phyloP scores from a whole-genome alignment of 805 yeast genomes.

The Ogataea wickerhamii region DNA sequence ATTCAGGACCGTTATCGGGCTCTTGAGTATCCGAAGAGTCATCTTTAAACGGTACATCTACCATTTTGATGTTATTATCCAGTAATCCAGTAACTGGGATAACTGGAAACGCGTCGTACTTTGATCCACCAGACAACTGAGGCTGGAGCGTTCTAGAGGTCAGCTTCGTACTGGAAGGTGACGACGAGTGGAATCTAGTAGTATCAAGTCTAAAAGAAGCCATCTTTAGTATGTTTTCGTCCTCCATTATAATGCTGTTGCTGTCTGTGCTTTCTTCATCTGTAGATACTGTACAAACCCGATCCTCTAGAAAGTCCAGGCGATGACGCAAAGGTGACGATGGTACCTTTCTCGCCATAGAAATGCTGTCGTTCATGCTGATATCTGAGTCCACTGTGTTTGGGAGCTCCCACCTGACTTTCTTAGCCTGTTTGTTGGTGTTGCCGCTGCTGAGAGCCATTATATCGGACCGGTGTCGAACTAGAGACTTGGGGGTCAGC shows the following conservation, averaged over 20 bases:
- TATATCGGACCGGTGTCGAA: conserved; percentile 7
- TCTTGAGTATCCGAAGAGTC: too few species aligned
- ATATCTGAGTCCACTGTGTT: conserved; percentile 18
- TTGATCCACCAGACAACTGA: too few species aligned
- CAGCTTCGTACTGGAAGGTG: conserved; percentile 8
- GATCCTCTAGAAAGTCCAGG: neutral
- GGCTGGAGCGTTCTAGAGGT: conserved; percentile 17
- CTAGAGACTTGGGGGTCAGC: conserved; percentile 10
- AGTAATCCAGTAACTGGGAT: too few species aligned
- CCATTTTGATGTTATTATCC: too few species aligned
- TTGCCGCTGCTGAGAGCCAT: neutral
- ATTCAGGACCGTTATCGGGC: too few species aligned
- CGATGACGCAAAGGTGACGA: conserved; percentile 10
- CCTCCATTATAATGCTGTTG: neutral
- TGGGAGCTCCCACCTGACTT: conserved; percentile 47
- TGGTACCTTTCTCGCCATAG: conserved; percentile 4
- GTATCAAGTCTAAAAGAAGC: neutral
- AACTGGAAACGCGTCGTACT: too few species aligned
- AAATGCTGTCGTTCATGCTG: conserved; percentile 14
- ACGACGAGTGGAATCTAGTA: neutral
- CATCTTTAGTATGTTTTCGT: neutral
- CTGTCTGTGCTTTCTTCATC: conserved; percentile 3
- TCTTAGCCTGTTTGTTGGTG: conserved; percentile 30
- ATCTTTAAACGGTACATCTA: too few species aligned
- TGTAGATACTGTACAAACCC: neutral